Percentiles rank a stretch among this genome's conserved stretches.
Evolutionary conservation across 495 filamentous ascomycete species (phyloP).

Genomic region (Aspergillus diversus): DNA sequence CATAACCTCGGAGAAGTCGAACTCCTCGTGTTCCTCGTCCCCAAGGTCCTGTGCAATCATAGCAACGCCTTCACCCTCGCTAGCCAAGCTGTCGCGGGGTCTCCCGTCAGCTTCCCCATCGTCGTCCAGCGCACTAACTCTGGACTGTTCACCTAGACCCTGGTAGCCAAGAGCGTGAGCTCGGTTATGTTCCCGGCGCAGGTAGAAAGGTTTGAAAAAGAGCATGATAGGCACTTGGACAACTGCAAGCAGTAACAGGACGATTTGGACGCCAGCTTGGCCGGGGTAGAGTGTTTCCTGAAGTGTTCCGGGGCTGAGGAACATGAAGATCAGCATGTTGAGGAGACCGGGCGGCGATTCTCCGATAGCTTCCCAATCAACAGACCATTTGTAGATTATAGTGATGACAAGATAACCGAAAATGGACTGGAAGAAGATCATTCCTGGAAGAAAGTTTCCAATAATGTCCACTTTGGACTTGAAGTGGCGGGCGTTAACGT

Average conservation of each 20-base stretch:
- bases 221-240: constrained; percentile 87
- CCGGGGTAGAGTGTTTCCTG: constrained; percentile 75
- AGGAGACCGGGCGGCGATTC: constrained; percentile 77
- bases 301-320: constrained; percentile 80
- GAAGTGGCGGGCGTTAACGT: constrained; percentile 92
- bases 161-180: constrained; percentile 88
- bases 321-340: constrained; percentile 99
- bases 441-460: constrained; percentile 95
- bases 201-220: constrained; percentile 92
- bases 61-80: constrained; percentile 84
- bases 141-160: constrained; percentile 83
- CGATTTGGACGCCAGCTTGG: constrained; percentile 73
- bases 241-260: constrained; percentile 82
- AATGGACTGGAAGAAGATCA: constrained; percentile 99
- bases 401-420: constrained; percentile 95
- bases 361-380: constrained; percentile 78
- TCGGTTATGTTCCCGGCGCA: constrained; percentile 88
- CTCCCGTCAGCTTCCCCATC: constrained; percentile 63
- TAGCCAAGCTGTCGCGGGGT: constrained; percentile 70
- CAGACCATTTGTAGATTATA: constrained; percentile 95
- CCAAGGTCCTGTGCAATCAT: constrained; percentile 88
- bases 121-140: constrained; percentile 85
- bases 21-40: constrained; percentile 83
- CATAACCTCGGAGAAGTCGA: constrained; percentile 94
- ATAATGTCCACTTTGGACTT: constrained; percentile 91